Base-by-base conservation (phyloP, 148 eudicot genomes). In the Rhododendron molle region DNA sequence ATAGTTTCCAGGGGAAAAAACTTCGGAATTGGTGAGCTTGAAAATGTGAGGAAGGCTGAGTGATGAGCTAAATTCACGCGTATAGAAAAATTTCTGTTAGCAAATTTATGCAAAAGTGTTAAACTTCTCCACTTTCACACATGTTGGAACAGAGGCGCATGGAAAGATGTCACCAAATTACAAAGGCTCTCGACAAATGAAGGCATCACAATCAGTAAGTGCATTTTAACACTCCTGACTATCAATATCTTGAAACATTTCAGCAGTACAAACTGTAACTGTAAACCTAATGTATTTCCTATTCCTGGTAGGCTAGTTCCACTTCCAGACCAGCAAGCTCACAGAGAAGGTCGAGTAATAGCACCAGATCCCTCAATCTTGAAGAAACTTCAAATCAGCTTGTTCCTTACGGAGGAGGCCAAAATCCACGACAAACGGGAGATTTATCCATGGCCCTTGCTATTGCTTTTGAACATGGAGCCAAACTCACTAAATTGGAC, bases 391-490 rank as follows among this genome's bases (percentile, higher is more conserved):
- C 92, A 44, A 88, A 83, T 38, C 98, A 95, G 84, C 83, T 97
- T 16, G 94, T 95, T 85, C 93, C 93, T 72, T 92, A 89, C 52
- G 88, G 89, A 85, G 86, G 90, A 28, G 85, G 87, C 67, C 93
- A 87, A 81, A 87, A 80, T 67, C 52, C 92, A 1, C 85, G 86
- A 60, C 90, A 89, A 82, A 85, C 74, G 11, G 85, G 88, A 50
- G 98, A 95, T 56, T 83, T 95, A 50, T 92, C 99, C 5, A 93
- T 88, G 93, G 96, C 96, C 40, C 88, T 97, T 83, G 87, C 94
- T 26, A 88, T 92, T 65, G 94, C 94, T 26, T 85, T 94, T 21
- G 93, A 90, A 56, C 88, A 90, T 80, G 86, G 89, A 34, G 95
- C 91, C 16, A 93, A 90, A 40, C 89, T 89, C 9, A 86, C 84